A percentile compares a stretch with the other conserved stretches of the same genome.
phyloP scores from a whole-genome alignment of 208 protist genomes.

The Wallacemonas rigidus region DNA sequence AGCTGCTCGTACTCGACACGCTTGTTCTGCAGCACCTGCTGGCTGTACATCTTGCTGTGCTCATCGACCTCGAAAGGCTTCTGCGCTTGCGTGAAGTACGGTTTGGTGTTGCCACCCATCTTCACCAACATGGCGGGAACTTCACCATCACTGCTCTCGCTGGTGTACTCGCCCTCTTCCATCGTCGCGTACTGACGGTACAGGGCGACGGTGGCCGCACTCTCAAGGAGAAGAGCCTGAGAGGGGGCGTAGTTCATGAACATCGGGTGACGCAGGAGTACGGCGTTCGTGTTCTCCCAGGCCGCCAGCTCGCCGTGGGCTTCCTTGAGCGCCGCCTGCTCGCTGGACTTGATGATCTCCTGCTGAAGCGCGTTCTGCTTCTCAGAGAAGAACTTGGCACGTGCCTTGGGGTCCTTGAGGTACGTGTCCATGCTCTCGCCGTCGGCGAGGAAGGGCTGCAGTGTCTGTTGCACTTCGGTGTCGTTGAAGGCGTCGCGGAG shows the following conservation, averaged over 20 bases:
- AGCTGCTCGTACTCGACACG: conserved; percentile 86
- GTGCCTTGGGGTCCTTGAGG: conserved; percentile 52
- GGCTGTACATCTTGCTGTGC: conserved; percentile 88
- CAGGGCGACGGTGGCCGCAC: conserved; percentile 75
- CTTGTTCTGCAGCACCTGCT: conserved; percentile 87
- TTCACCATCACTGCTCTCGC: conserved; percentile 80
- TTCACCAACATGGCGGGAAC: conserved; percentile 68
- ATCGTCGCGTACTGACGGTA: conserved; percentile 85
- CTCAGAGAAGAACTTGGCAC: conserved; percentile 75
- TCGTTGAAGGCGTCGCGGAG: conserved; percentile 70
- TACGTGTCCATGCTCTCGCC: conserved; percentile 57
- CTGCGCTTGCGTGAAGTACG: conserved; percentile 67
- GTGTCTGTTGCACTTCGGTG: conserved; percentile 48
- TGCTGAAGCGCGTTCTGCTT: conserved; percentile 75
- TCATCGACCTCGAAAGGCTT: conserved; percentile 74
- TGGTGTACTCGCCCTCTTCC: conserved; percentile 76
- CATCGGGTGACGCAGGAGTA: conserved; percentile 81
- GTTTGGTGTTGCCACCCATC: conserved; percentile 53
- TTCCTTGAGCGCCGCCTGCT: conserved; percentile 68
- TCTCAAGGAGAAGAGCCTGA: conserved; percentile 73
- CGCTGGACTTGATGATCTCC: conserved; percentile 55
- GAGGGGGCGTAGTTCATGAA: conserved; percentile 87
- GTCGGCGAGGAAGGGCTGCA: conserved; percentile 54
- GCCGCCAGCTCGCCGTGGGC: conserved; percentile 75
- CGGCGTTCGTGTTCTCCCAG: conserved; percentile 82